A percentile compares a stretch with the other conserved stretches of the same genome.
phyloP scores from a whole-genome alignment of 441 rosid genomes.

The California macrophylla region DNA sequence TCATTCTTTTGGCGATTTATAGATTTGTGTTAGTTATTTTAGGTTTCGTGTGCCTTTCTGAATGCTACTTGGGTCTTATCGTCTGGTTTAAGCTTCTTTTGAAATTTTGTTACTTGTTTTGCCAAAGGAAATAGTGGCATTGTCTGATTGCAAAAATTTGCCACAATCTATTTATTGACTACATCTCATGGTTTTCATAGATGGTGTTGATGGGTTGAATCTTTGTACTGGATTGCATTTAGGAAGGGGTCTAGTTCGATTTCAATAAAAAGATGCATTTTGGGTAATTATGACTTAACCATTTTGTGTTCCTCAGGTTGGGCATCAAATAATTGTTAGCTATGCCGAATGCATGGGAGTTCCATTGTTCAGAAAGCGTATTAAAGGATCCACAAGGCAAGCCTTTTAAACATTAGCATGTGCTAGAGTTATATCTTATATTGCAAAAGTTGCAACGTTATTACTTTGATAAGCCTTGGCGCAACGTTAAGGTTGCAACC shows the following conservation, averaged over 20 bases:
- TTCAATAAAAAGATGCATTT: neutral
- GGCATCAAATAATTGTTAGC: slow-evolving; percentile 78
- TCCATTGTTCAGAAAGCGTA: slow-evolving; percentile 75
- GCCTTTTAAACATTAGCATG: slow-evolving; percentile 21
- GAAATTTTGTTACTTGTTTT: neutral
- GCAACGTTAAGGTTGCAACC: neutral
- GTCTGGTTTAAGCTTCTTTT: neutral
- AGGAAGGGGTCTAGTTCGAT: neutral
- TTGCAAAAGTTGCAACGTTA: neutral
- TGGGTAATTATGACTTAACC: neutral
- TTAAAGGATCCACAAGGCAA: slow-evolving; percentile 79
- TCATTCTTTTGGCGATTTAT: neutral
- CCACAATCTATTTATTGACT: neutral
- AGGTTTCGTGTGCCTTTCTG: neutral
- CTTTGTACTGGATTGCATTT: neutral
- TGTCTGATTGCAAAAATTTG: neutral
- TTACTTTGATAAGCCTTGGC: neutral
- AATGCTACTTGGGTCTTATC: neutral
- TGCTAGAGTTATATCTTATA: slow-evolving; percentile 19
- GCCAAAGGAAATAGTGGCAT: neutral
- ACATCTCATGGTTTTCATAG: neutral
- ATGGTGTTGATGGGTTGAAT: neutral
- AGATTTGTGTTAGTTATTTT: neutral
- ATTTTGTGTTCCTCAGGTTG: slow-evolving; percentile 40
- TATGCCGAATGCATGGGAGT: slow-evolving; percentile 87